phyloP scores from a whole-genome alignment of 148 eudicot species.

The Hydrangea macrophylla region DNA sequence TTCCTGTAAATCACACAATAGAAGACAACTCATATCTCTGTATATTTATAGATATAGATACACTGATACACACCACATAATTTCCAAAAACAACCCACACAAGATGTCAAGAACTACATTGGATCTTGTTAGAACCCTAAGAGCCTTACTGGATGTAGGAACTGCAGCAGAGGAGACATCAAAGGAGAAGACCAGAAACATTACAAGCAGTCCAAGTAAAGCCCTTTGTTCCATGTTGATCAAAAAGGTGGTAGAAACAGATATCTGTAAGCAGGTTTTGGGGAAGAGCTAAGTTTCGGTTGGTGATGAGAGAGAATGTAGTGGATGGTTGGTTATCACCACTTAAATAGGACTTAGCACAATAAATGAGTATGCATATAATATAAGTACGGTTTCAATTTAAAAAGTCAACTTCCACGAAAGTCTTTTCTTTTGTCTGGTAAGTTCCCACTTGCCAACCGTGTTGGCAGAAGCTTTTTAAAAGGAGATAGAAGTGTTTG shows the following conservation, averaged over 20 bases:
- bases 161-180: slow-evolving; percentile 22
- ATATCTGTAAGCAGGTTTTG: neutral
- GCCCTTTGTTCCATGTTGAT: slow-evolving; percentile 4
- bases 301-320: no score
- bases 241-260: neutral
- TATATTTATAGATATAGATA: no score
- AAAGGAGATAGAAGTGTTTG: no score
- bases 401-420: no score
- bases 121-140: neutral
- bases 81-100: neutral
- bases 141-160: slow-evolving; percentile 23
- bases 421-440: no score
- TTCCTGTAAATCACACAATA: slow-evolving; percentile 14
- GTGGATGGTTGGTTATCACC: no score
- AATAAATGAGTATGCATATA: no score
- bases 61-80: neutral
- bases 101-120: neutral
- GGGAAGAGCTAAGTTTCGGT: neutral
- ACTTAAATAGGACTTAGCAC: no score
- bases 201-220: slow-evolving; percentile 1
- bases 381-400: no score
- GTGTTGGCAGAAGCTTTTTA: no score
- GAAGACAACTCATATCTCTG: neutral
- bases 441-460: no score
- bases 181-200: slow-evolving; percentile 17